A percentile compares a stretch with the other conserved stretches of the same genome.
Conservation (phyloP, 805 yeast genomes). For the Monosporozyma siamensis region DNA sequence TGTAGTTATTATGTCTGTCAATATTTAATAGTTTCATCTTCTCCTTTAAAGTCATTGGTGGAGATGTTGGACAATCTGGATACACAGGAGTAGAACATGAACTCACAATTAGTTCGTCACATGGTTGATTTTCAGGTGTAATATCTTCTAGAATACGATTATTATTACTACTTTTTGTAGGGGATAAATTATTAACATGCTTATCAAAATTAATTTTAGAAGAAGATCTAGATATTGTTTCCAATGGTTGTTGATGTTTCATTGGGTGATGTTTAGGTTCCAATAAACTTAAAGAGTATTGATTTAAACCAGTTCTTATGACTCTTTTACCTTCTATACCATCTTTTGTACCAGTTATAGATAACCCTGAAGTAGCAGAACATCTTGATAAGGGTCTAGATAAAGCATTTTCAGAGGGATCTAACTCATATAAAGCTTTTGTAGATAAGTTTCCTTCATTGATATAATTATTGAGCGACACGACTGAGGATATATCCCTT, state of each 20-base stretch:
- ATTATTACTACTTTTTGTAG: not conserved
- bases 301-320: constrained; percentile 35
- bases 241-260: not conserved
- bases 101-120: not conserved
- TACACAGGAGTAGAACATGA: constrained; percentile 4
- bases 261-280: constrained; percentile 26
- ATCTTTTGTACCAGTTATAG: constrained; percentile 66
- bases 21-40: constrained; percentile 35
- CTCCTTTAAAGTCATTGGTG: constrained; percentile 38
- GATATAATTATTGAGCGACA: constrained; percentile 10
- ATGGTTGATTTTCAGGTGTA: not conserved
- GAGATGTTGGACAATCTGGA: constrained; percentile 25
- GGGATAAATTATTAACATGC: not conserved
- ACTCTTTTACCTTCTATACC: constrained; percentile 58
- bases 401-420: constrained; percentile 18
- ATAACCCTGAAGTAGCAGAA: constrained; percentile 57
- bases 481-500: constrained; percentile 13
- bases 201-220: not conserved
- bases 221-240: not conserved
- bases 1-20: constrained; percentile 19
- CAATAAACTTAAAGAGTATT: constrained; percentile 32
- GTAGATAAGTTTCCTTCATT: constrained; percentile 13
- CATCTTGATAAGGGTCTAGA: constrained; percentile 55
- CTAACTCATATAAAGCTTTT: constrained; percentile 17
- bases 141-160: not conserved